These are phyloP conservation scores for Eutypa lata DNA, from an alignment of 2,329 filamentous ascomycete genomes.

Conservation along the genomic window DNA sequence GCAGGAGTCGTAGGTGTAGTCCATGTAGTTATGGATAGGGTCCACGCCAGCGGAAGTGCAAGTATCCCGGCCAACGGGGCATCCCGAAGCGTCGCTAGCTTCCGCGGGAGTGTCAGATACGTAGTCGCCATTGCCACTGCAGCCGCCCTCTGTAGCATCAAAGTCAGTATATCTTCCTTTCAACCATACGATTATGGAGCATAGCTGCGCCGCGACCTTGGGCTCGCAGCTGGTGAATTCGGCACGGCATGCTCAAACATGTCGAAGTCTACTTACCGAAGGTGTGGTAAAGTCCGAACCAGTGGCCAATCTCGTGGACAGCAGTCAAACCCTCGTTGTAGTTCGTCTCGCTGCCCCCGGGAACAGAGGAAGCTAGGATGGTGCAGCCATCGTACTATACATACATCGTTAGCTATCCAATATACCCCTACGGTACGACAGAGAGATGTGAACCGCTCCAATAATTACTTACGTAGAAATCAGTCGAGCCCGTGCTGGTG, in stretches of 20 bases:
- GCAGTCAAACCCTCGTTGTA: constrained; percentile 34
- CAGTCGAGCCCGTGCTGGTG: constrained; percentile 26
- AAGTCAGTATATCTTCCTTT: not conserved
- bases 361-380: constrained; percentile 21
- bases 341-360: constrained; percentile 20
- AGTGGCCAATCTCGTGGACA: constrained; percentile 29
- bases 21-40: constrained; percentile 35
- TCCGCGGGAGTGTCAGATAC: constrained; percentile 40
- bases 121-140: constrained; percentile 35
- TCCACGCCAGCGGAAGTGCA: constrained; percentile 28
- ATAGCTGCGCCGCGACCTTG: too few relatives aligned
- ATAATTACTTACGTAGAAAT: constrained; percentile 23
- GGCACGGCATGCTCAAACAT: too few relatives aligned
- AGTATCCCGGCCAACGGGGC: constrained; percentile 32
- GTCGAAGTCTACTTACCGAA: not conserved
- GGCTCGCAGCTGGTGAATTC: too few relatives aligned
- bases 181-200: too few relatives aligned
- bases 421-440: too few relatives aligned
- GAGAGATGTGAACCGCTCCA: too few relatives aligned
- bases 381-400: constrained; percentile 29
- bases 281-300: not conserved
- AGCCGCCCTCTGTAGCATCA: constrained; percentile 37
- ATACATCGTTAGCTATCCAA: too few relatives aligned
- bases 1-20: constrained; percentile 43
- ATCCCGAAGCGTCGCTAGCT: constrained; percentile 32